These are phyloP conservation scores for Boletus reticulatus DNA, from an alignment of 768 basidiomycete genomes.

Conservation along the genomic window DNA sequence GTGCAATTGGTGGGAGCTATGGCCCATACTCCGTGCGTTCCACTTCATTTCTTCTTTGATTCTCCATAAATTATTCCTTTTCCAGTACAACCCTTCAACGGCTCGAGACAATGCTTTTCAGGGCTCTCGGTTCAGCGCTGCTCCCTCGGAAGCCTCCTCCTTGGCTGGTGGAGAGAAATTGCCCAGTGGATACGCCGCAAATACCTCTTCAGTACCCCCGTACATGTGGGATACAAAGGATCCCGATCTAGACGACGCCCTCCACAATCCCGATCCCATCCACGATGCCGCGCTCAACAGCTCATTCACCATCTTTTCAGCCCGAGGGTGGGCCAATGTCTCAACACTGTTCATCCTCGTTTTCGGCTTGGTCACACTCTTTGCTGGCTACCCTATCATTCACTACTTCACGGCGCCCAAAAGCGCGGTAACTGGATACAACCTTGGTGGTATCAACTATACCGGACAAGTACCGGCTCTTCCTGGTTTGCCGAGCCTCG, in stretches of 20 bases:
- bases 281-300: constrained; percentile 58
- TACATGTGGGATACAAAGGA: constrained; percentile 78
- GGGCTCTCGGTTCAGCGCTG: constrained; percentile 57
- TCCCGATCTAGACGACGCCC: constrained; percentile 83
- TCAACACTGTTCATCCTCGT: constrained; percentile 69
- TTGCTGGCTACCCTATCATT: constrained; percentile 88
- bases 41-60: not conserved
- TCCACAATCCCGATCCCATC: constrained; percentile 86
- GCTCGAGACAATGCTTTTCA: constrained; percentile 44
- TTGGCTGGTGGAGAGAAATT: constrained; percentile 37
- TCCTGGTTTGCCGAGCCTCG: constrained; percentile 59
- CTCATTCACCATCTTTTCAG: constrained; percentile 72
- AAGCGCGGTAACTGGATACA: constrained; percentile 53
- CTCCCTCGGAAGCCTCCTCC: constrained; percentile 45
- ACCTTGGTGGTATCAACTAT: constrained; percentile 80
- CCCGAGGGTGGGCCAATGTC: constrained; percentile 82
- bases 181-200: constrained; percentile 28
- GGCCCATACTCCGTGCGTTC: constrained; percentile 81
- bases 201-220: constrained; percentile 64
- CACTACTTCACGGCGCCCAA: constrained; percentile 42
- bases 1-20: constrained; percentile 75
- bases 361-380: constrained; percentile 68
- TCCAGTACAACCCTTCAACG: constrained; percentile 54
- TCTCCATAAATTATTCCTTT: constrained; percentile 2
- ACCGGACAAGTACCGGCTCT: constrained; percentile 85